Base-by-base conservation (phyloP, 2,329 filamentous ascomycete genomes). In the Ambrosiella cleistominuta region DNA sequence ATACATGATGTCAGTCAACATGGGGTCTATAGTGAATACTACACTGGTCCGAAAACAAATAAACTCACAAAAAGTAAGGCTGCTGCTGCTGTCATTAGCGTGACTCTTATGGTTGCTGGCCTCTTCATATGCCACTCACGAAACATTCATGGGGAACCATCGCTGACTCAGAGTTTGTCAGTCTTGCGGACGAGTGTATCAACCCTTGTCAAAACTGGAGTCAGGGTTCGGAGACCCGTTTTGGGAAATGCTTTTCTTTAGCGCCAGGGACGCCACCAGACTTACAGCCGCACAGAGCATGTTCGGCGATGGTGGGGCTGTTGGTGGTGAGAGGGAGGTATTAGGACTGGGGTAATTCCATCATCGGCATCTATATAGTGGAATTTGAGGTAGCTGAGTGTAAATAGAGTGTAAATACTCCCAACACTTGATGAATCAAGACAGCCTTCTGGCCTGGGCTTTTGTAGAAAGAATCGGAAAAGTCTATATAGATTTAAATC, bases 101-200 rank as follows among this genome's bases (percentile, higher is more conserved):
- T 42, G 39, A 42, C 39, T 42, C 39, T 7, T 11, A 27, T 27
- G 27, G 27, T 27, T 5, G 27, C 3, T 3, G 27, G 27, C 27
- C 27, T 27, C 27, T 27, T 27, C 27, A 27, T 27, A 27, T 27
- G 27, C 27, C 27, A 27, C 3, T 27, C 27, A 27, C 27, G 3
- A 27, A 27, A 27, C 27, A 27, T 27, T 5, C 27, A 27, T 27
- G 27, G 27, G 1, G 27, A 5, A 27, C 27, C 17, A 13, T n/a
- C 52, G 37, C 42, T 54, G 52, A 54, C 52, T 54, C 52, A 54
- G 35, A 39, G 37, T 42, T 42, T 12, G 40, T 42, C n/a, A 8
- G 40, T n/a, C 12, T 19, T 15, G 17, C 45, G 15, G 13, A 15
- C 13, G 6, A 54, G n/a, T n/a, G 8, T 1, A 39, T 6, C 40